Base-by-base conservation (phyloP, 805 yeast species). In the Ogataea trehaloabstinens region DNA sequence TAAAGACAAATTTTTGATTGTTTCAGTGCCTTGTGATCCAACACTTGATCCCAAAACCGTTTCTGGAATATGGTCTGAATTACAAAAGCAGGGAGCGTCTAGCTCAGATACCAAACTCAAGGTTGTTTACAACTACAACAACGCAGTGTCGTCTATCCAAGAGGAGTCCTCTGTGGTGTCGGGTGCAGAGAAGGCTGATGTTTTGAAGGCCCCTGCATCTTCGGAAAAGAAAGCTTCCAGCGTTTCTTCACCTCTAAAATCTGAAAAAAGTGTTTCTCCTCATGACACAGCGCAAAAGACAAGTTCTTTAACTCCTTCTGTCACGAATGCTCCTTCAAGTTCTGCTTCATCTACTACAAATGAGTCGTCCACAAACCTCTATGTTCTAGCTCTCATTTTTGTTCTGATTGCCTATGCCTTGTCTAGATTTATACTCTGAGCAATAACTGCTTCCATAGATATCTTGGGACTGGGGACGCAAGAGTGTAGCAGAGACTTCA, bases 1-100 rank as follows among this genome's bases (percentile, higher is more conserved):
- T 66, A 85, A 82, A 62, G 98, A 93, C 67, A 93, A 93, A 68
- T 93, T 93, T 63, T 77, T 91, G 56, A 80, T 93, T 44, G 90
- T 90, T 51, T 78, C 95, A 19, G 73, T 89, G 49, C 95, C 96
- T 34, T 78, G 88, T 44, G 80, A 84, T 13, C 64, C 68, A 37
- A 75, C 71, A 40, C 61, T 76, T 45, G 74, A 74, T 45, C 80
- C 78, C 37, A 68, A 74, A 30, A 56, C 73, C 19, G 70, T 86
- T 35, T 75, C 86, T 35, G 82, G 81, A 34, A 65, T 75, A 53
- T 89, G 96, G 96, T 56, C 83, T n/a, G 67, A 73, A 39, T 72
- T 88, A 58, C 53, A 83, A 76, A 67, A 84, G 79, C 67, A 77
- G 77, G 51, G 58, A 6, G 55, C 52, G 22, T 43, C 53, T 12